Evolutionary conservation across 2,329 filamentous ascomycete genomes (phyloP).

Genomic region (Orbilia blumenaviensis): DNA sequence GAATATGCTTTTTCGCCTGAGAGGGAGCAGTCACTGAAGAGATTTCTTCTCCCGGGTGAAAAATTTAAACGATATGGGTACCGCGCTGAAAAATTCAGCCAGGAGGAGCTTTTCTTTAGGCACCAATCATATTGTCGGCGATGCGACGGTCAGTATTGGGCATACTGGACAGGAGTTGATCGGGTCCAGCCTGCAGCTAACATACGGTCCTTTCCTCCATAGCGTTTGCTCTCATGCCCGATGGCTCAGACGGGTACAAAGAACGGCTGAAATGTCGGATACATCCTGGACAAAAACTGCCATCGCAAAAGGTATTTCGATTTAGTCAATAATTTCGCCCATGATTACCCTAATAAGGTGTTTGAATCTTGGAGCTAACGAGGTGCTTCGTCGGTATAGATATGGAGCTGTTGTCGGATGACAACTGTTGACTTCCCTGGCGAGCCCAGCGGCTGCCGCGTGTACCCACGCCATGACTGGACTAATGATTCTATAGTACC

Average conservation of each 20-base stretch:
- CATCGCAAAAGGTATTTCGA: conserved; percentile 18
- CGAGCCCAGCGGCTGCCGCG: conserved; percentile 27
- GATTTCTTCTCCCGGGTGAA: conserved; percentile 20
- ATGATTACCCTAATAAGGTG: neutral
- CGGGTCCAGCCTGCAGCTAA: too few relatives aligned
- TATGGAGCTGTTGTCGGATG: conserved; percentile 35
- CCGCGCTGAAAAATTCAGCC: conserved; percentile 19
- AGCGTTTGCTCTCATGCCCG: conserved; percentile 47
- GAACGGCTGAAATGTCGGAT: conserved; percentile 23
- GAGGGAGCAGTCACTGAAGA: conserved; percentile 3
- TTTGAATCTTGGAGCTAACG: too few relatives aligned
- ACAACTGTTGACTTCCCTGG: conserved; percentile 30
- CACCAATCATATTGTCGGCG: conserved; percentile 35
- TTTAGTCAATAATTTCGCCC: neutral
- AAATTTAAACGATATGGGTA: conserved; percentile 44
- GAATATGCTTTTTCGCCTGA: conserved; percentile 28
- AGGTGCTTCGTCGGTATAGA: neutral
- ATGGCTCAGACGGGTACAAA: conserved; percentile 3
- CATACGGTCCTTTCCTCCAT: neutral
- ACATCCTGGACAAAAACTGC: conserved; percentile 31
- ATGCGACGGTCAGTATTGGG: conserved; percentile 34
- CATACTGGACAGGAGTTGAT: neutral
- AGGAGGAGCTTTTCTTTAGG: conserved; percentile 35
- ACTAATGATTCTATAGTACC: conserved; percentile 30
- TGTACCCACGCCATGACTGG: conserved; percentile 40